Evolutionary conservation across 768 basidiomycete genomes (phyloP), one percentile per base, ranked within the genome.

Genomic region (Lentinula guzmanii): DNA sequence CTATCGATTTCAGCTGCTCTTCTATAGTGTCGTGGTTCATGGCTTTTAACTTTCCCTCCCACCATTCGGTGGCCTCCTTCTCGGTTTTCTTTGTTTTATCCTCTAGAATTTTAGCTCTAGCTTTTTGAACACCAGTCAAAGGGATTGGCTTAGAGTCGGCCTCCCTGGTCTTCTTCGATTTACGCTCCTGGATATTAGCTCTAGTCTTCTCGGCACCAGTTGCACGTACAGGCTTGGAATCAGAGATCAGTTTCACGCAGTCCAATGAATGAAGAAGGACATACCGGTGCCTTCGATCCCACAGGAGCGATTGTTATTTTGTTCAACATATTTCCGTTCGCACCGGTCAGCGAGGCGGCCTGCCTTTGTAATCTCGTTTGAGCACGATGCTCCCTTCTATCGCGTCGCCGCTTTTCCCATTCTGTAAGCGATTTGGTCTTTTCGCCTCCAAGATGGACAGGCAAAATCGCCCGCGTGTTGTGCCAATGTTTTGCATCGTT

Each of bases 281-380:
- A 60, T 63, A 37, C 63, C 57, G 18, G 61, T 58, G 31, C 48
- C 61, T 51, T 63, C 21, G 66, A 66, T 10, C 76, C 70, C 8
- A 77, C 78, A 1, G 77, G 65, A 0, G 76, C 73, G 61, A 90
- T 88, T n/a, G 79, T 74, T 35, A 84, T 78, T 56, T 79, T 79
- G 65, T 82, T 75, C 31, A 90, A 70, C 6, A 70, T 70, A 1
- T 73, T 76, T 1, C 88, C 89, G 0, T 76, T 77, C 5, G 86
- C 86, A 0, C 88, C 88, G 0, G 84, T 86, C 61, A 90, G 68
- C 0, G 86, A 86, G 42, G 79, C 80, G 9, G 88, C 87, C 48
- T 84, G 82, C 56, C 76, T 72, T 56, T 86, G 85, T 60, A 90
- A 66, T 11, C 67, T 72, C 35, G 77, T 71, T 82, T 87, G 87